Conservation (phyloP, 164 flowering plant genomes). For the Piper longum region DNA sequence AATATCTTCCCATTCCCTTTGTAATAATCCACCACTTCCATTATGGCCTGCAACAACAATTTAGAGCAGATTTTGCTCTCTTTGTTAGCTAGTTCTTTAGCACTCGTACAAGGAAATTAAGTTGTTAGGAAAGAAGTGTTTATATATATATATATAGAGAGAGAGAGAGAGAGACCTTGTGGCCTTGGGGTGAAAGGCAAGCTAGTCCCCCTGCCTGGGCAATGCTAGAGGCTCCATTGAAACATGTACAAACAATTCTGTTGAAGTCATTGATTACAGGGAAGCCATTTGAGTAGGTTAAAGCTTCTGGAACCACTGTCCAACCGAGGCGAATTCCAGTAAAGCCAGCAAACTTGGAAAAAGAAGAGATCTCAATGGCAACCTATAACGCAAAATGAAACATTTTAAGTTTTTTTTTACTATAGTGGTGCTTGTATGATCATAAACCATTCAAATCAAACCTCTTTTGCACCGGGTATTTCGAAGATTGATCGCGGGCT, state of each 20-base stretch:
- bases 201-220: slow-evolving; percentile 73
- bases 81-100: not conserved
- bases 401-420: not conserved
- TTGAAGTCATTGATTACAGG: slow-evolving; percentile 49
- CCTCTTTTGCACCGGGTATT: slow-evolving; percentile 86
- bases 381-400: slow-evolving; percentile 21
- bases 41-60: slow-evolving; percentile 32
- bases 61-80: not conserved
- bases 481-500: slow-evolving; percentile 61
- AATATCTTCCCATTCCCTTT: slow-evolving; percentile 57
- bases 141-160: no score
- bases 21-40: slow-evolving; percentile 38
- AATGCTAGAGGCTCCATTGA: slow-evolving; percentile 60
- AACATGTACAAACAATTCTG: slow-evolving; percentile 53
- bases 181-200: slow-evolving; percentile 53
- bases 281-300: slow-evolving; percentile 44
- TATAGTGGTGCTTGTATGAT: not conserved
- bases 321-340: slow-evolving; percentile 75
- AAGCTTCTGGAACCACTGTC: slow-evolving; percentile 62
- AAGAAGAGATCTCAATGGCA: slow-evolving; percentile 65
- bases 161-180: slow-evolving; percentile 29
- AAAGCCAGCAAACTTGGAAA: slow-evolving; percentile 68
- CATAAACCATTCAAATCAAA: slow-evolving; percentile 5
- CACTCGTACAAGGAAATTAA: not conserved
- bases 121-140: not conserved